Percentiles rank a stretch among this genome's conserved stretches.
Evolutionary conservation across 768 basidiomycete genomes (phyloP).

Genomic region (Suillus discolor): DNA sequence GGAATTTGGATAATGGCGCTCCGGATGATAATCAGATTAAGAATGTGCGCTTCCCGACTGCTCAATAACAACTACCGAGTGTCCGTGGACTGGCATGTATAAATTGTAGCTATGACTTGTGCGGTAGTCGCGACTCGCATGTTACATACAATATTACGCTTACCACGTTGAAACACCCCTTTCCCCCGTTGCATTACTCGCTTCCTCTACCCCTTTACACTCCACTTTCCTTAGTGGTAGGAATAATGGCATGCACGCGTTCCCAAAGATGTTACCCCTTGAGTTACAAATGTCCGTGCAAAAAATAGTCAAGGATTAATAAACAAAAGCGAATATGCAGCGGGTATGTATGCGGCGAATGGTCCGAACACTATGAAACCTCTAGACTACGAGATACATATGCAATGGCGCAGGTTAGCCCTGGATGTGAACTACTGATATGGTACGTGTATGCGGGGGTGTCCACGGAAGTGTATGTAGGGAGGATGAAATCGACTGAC

Average conservation of each 20-base stretch:
- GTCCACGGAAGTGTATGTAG: not conserved
- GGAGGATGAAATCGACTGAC: not conserved
- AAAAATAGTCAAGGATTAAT: slow-evolving; percentile 15
- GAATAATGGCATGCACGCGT: not conserved
- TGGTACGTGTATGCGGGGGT: slow-evolving; percentile 1
- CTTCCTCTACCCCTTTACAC: not conserved
- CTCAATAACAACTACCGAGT: slow-evolving; percentile 36
- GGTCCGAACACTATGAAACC: slow-evolving; percentile 16
- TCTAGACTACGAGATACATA: slow-evolving; percentile 11
- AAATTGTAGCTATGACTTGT: not conserved
- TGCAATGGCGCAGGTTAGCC: not conserved
- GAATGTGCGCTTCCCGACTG: slow-evolving; percentile 36
- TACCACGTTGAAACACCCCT: not conserved
- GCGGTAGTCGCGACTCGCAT: slow-evolving; percentile 1
- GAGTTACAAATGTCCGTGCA: slow-evolving; percentile 16
- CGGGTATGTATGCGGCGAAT: slow-evolving; percentile 5
- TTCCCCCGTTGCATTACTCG: not conserved
- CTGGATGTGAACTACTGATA: slow-evolving; percentile 2
- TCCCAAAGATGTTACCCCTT: not conserved
- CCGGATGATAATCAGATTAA: slow-evolving; percentile 12
- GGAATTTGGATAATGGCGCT: not conserved
- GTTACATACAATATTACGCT: not conserved
- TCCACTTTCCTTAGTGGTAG: not conserved
- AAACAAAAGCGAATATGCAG: slow-evolving; percentile 27
- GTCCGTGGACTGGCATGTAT: slow-evolving; percentile 13